Conservation (phyloP, 768 basidiomycete species). For the Steccherinum ochraceum region DNA sequence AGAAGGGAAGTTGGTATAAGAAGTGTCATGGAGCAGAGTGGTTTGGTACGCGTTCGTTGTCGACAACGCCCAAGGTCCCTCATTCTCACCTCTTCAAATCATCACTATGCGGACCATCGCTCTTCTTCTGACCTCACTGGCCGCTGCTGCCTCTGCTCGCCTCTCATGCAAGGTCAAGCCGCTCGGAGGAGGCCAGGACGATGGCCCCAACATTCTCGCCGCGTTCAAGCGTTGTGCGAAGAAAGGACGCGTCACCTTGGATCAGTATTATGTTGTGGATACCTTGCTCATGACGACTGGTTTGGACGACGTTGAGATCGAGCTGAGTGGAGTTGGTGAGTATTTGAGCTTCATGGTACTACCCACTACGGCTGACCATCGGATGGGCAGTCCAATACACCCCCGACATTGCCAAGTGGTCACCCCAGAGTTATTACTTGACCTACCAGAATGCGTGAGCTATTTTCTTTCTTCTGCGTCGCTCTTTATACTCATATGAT, state of each 20-base stretch:
- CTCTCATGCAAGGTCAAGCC: constrained; percentile 22
- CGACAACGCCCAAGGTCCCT: no score
- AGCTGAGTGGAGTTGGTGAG: constrained; percentile 31
- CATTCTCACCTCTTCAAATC: background rate
- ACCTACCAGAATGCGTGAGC: constrained; percentile 37
- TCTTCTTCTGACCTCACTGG: constrained; percentile 3
- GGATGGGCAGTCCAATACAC: constrained; percentile 21
- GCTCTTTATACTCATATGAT: no score
- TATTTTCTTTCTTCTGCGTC: background rate
- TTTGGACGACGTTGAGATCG: constrained; percentile 32
- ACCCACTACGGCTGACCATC: constrained; percentile 34
- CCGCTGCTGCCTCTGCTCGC: constrained; percentile 7
- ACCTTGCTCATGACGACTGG: constrained; percentile 31
- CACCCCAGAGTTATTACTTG: constrained; percentile 30
- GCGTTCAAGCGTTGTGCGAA: constrained; percentile 26
- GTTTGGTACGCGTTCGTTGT: no score
- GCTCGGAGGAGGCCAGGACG: constrained; percentile 28
- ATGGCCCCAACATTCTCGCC: constrained; percentile 28
- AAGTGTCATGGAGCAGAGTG: no score
- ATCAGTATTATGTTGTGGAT: constrained; percentile 31
- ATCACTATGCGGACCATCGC: constrained; percentile 1
- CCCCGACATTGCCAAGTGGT: constrained; percentile 36
- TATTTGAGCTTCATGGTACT: no score
- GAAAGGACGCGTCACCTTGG: constrained; percentile 25
- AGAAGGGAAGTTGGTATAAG: background rate